Evolutionary conservation across 2,329 filamentous ascomycete species (phyloP).

Genomic region (Chrysoporthe puriensis): DNA sequence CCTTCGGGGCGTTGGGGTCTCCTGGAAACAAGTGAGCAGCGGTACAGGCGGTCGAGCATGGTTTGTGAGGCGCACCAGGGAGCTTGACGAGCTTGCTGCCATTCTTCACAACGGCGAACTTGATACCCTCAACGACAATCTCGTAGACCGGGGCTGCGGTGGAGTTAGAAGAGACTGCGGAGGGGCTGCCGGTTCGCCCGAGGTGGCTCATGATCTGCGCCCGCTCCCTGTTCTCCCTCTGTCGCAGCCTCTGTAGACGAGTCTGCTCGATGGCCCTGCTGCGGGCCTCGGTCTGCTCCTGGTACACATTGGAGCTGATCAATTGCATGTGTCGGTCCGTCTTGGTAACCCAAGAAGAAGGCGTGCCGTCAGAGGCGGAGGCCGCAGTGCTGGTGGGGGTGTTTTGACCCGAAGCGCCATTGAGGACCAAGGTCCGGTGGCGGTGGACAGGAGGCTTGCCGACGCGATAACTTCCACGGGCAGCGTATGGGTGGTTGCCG

Average conservation of each 20-base stretch:
- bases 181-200: conserved; percentile 39
- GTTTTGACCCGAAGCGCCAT: conserved; percentile 42
- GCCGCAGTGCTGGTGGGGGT: conserved; percentile 35
- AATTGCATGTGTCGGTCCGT: conserved; percentile 79
- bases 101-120: conserved; percentile 73
- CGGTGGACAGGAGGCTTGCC: conserved; percentile 45
- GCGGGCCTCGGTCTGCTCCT: conserved; percentile 71
- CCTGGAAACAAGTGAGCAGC: conserved; percentile 47
- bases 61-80: conserved; percentile 54
- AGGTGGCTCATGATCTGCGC: conserved; percentile 56
- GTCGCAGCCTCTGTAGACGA: conserved; percentile 58
- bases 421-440: conserved; percentile 67
- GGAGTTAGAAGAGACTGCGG: conserved; percentile 35
- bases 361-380: conserved; percentile 37
- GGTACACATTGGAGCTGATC: conserved; percentile 79
- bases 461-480: conserved; percentile 40
- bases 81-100: conserved; percentile 82
- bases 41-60: not conserved
- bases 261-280: conserved; percentile 74
- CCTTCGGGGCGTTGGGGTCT: conserved; percentile 62
- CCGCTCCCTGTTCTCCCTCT: conserved; percentile 62
- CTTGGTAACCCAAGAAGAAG: conserved; percentile 67
- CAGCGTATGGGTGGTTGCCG: conserved; percentile 36
- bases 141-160: conserved; percentile 55
- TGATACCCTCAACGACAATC: conserved; percentile 71